These are phyloP conservation scores for Ampelocalamus luodianensis DNA, from an alignment of 176 grass and related monocot species.

Conservation along the genomic window DNA sequence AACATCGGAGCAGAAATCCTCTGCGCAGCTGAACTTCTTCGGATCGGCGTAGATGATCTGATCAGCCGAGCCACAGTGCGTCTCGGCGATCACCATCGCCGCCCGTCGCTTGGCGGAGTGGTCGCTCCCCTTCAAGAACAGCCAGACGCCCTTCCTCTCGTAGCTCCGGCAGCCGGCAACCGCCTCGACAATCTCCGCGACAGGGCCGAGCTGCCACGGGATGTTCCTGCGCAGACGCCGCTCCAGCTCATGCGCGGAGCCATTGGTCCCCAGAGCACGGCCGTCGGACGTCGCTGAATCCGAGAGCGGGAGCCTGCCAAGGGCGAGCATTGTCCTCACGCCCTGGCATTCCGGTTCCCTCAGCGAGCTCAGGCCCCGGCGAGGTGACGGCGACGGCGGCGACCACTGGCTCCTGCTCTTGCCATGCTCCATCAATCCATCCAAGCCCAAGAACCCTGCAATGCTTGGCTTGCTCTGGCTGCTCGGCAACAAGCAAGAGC, in stretches of 20 bases:
- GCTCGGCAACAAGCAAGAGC: slow-evolving; percentile 24
- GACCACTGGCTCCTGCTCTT: slow-evolving; percentile 31
- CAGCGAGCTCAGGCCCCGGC: not conserved
- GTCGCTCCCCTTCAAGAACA: slow-evolving; percentile 70
- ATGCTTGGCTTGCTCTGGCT: slow-evolving; percentile 47
- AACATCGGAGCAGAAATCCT: slow-evolving; percentile 35
- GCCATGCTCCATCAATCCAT: not conserved
- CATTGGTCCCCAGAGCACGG: slow-evolving; percentile 21
- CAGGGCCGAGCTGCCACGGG: slow-evolving; percentile 62
- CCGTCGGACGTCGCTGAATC: slow-evolving; percentile 73
- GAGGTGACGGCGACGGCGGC: slow-evolving; percentile 6
- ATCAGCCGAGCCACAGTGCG: slow-evolving; percentile 47
- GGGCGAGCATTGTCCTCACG: slow-evolving; percentile 39
- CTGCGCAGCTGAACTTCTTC: slow-evolving; percentile 30
- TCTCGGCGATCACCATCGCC: slow-evolving; percentile 49
- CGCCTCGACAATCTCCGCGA: slow-evolving; percentile 57
- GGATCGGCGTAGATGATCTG: slow-evolving; percentile 29
- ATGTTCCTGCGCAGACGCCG: slow-evolving; percentile 64
- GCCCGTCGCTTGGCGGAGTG: slow-evolving; percentile 49
- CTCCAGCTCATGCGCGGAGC: slow-evolving; percentile 48
- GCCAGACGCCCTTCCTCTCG: slow-evolving; percentile 45
- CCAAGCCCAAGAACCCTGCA: slow-evolving; percentile 44
- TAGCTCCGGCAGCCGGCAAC: not conserved
- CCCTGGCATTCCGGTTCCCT: not conserved
- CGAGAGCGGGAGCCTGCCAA: slow-evolving; percentile 58